Evolutionary conservation across 2,329 filamentous ascomycete species (phyloP), one percentile per base, ranked within the genome.

Genomic region (Balansia obtecta): DNA sequence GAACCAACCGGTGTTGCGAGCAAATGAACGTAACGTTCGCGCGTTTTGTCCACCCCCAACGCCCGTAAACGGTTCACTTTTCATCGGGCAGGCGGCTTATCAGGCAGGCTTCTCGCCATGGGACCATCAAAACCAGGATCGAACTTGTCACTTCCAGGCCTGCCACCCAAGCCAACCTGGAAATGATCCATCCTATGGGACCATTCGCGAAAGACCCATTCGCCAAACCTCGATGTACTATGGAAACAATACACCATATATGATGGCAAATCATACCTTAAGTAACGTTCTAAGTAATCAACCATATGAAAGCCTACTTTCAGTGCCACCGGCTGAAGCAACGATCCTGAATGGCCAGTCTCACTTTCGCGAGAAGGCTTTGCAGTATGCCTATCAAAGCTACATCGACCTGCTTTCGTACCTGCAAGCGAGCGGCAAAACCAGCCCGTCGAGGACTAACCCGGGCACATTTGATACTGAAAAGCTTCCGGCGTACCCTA

Each of bases 341-440:
- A 8, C 22, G 8, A 45, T 18, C 9, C 16, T 40, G 15, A 34
- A 27, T 16, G 42, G 32, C 12, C 45, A 48, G 12, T 10, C 20
- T 11, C 32, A 42, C 9, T 87, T 87, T 60, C 83, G 80, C 55
- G 85, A 88, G 55, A 83, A 80, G 55, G 78, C 79, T 2, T 67
- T 89, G 22, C 71, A 76, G 13, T 82, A 81, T 68, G 86, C 85
- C n/a, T 83, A 89, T 62, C 74, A 75, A 56, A 77, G 83, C 33
- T 90, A 90, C 64, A 72, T 85, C 45, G 82, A 88, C 55, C 73
- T 91, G 8, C 68, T 90, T 3, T 68, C 79, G 10, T 80, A 79
- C 55, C 70, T 86, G 7, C 80, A 85, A 53, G 74, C 79, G 48
- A 71, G 71, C 18, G 81, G 79, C 51, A 81, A 73, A 58, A 64